Evolutionary conservation across 306 rosid species (phyloP).

Genomic region (Lupinus albus): DNA sequence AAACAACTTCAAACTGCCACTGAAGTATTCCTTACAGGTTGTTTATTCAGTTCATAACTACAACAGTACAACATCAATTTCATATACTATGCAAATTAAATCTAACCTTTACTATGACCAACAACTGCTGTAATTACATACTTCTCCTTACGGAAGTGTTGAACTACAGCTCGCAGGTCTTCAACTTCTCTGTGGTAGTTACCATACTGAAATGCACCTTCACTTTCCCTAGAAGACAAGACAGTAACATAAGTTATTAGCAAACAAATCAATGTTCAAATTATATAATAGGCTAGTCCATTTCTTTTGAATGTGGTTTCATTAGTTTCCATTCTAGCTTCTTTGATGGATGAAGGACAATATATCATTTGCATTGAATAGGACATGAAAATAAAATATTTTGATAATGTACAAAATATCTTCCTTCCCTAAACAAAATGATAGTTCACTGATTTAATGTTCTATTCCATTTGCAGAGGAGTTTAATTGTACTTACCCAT

Average conservation of each 20-base stretch:
- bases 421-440: conserved; percentile 15
- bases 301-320: conserved; percentile 9
- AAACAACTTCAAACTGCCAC: conserved; percentile 28
- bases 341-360: conserved; percentile 6
- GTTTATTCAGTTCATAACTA: conserved; percentile 29
- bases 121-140: conserved; percentile 58
- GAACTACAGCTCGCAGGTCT: conserved; percentile 70
- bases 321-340: conserved; percentile 25
- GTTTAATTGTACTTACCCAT: conserved; percentile 59
- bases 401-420: not conserved
- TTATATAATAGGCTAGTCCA: conserved; percentile 1
- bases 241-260: conserved; percentile 13
- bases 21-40: conserved; percentile 8
- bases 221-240: conserved; percentile 78
- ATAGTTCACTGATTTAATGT: not conserved
- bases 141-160: conserved; percentile 60
- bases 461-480: conserved; percentile 1
- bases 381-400: not conserved
- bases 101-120: conserved; percentile 92
- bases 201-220: conserved; percentile 82
- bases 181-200: conserved; percentile 82
- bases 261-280: conserved; percentile 19
- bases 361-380: conserved; percentile 6
- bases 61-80: conserved; percentile 25
- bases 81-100: conserved; percentile 20